Conservation (phyloP, 192 early-diverging fungal species). For the Podochytrium sp. region DNA sequence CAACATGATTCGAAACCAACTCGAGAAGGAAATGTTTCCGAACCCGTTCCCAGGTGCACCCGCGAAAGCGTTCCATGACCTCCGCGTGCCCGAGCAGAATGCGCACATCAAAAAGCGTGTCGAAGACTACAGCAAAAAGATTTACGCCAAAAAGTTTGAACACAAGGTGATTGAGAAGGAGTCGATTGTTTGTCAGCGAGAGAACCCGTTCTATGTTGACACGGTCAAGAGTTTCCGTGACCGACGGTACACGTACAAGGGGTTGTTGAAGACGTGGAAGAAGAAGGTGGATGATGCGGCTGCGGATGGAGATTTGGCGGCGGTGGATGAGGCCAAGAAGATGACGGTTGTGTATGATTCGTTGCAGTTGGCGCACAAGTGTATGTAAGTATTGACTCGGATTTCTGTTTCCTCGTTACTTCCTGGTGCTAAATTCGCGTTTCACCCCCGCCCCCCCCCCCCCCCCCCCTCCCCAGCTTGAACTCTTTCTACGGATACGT, state of each 20-base stretch:
- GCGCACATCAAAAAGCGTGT: constrained; percentile 77
- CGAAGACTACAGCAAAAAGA: constrained; percentile 84
- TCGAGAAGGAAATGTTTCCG: constrained; percentile 83
- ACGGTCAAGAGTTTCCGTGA: constrained; percentile 97
- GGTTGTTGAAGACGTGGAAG: constrained; percentile 90
- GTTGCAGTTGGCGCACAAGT: constrained; percentile 97
- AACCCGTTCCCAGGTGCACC: constrained; percentile 37
- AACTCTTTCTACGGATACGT: constrained; percentile 99
- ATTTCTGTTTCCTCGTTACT: constrained; percentile 32
- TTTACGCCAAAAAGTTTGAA: constrained; percentile 83
- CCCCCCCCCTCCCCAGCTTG: constrained; percentile 49
- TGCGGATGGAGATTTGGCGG: constrained; percentile 63
- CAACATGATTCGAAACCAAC: constrained; percentile 87
- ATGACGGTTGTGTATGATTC: constrained; percentile 97
- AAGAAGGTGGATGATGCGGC: constrained; percentile 76
- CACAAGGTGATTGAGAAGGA: constrained; percentile 82
- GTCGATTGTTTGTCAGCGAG: constrained; percentile 94
- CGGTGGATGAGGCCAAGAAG: constrained; percentile 83
- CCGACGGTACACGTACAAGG: constrained; percentile 97
- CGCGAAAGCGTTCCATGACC: constrained; percentile 66
- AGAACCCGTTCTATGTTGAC: constrained; percentile 97
- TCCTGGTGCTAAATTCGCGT: too few relatives aligned
- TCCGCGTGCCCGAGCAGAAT: constrained; percentile 71
- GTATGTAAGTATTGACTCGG: constrained; percentile 59
- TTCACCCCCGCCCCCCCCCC: too few relatives aligned